Base-by-base conservation (phyloP, 2,329 filamentous ascomycete species). In the Clonostachys byssicola region DNA sequence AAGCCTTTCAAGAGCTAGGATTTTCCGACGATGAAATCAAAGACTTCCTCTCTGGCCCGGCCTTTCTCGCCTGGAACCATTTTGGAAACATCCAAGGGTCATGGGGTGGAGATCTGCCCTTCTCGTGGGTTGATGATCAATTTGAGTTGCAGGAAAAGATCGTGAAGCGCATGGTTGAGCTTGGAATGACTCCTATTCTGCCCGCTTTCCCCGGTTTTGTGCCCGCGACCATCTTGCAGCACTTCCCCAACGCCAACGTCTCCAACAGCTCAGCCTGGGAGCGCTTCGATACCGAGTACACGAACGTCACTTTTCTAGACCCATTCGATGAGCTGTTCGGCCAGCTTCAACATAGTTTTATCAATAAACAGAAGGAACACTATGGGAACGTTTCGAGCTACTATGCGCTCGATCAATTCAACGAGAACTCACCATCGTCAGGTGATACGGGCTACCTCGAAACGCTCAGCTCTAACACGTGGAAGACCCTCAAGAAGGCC, bases 31-130 rank as follows among this genome's bases (percentile, higher is more conserved):
- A 58, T 5, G 72, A 78, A 23, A 74, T 77, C 42, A 44, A 61
- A 2, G 57, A 64, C 2, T 78, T 74, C 55, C 61, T 78, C 45
- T 74, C 68, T 43, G 74, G 74, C 0, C 74, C 75, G 2, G 73
- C 74, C 0, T 78, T 77, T 47, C 72, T 74, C 48, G 62, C 74
- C 12, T 79, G 74, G 74, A 77, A 78, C 51, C 68, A 72, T n/a
- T 73, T 79, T 47, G 75, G 74, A 10, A 79, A 78, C 51, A 76
- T 75, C 16, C 73, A 76, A 51, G 68, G 71, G 8, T 73, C 71
- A 1, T 78, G 74, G 75, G 67, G 65, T 34, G 70, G 66, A 6
- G 57, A 66, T 3, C 52, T 77, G 12, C 70, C 74, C 5, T 50
- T 61, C 23, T 52, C 60, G 30, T 79, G 73, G 72, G 70, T 77